Evolutionary conservation across 805 yeast species (phyloP).

Genomic region (Jamesozyma lodderae): DNA sequence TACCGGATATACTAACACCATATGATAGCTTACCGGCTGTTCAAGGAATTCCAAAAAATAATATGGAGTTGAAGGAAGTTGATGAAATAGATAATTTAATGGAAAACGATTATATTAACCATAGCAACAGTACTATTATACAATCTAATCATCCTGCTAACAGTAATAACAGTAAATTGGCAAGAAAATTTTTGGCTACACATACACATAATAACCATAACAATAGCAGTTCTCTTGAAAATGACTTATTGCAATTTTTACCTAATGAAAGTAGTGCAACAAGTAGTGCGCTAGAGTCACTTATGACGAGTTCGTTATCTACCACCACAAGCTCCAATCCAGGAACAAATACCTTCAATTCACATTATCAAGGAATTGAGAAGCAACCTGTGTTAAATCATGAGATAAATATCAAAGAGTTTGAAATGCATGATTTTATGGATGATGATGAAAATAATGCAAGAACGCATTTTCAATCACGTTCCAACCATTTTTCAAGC

Average conservation of each 20-base stretch:
- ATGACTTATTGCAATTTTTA: conserved; percentile 6
- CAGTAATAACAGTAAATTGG: no score
- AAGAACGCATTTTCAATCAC: no score
- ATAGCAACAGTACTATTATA: no score
- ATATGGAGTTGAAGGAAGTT: neutral
- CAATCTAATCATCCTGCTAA: no score
- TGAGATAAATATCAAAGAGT: no score
- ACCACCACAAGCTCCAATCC: conserved; percentile 15
- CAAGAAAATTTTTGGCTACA: no score
- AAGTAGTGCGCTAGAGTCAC: conserved; percentile 21
- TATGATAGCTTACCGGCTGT: conserved; percentile 13
- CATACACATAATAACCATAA: neutral
- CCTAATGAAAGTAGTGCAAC: conserved; percentile 15
- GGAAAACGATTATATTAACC: no score
- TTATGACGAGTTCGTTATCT: conserved; percentile 20
- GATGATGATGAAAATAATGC: no score
- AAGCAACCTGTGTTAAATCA: no score
- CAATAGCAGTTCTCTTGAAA: neutral
- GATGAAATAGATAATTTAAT: neutral
- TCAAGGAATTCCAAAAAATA: conserved; percentile 8
- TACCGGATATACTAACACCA: conserved; percentile 13
- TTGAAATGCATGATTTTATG: no score
- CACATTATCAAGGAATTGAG: neutral
- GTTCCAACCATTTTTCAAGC: no score
- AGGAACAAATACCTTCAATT: no score